These are phyloP conservation scores for Penicillium cinerascens DNA, from an alignment of 495 filamentous ascomycete species.

Conservation along the genomic window DNA sequence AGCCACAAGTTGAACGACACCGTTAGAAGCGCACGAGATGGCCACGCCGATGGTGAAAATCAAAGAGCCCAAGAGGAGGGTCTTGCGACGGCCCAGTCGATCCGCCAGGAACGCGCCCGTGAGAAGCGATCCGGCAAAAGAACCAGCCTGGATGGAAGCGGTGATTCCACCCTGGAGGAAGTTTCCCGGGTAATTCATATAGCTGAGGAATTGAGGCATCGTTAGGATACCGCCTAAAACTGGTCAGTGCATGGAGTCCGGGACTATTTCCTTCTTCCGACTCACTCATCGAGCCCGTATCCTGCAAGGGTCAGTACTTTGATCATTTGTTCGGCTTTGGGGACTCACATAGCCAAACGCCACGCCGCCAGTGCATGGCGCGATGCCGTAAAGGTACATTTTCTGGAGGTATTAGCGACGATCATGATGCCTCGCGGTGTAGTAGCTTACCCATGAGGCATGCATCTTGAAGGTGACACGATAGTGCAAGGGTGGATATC, in stretches of 20 bases:
- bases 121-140: slow-evolving; percentile 21
- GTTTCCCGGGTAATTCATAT: slow-evolving; percentile 21
- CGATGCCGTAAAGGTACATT: slow-evolving; percentile 30
- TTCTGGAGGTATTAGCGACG: slow-evolving; percentile 8
- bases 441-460: slow-evolving; percentile 6
- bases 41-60: slow-evolving; percentile 22
- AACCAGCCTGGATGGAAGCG: slow-evolving; percentile 17
- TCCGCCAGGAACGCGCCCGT: slow-evolving; percentile 21
- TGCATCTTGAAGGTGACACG: slow-evolving; percentile 1
- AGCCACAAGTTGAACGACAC: slow-evolving; percentile 14
- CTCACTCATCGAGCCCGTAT: slow-evolving; percentile 21
- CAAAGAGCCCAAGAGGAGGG: slow-evolving; percentile 16
- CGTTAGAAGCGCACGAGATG: slow-evolving; percentile 18
- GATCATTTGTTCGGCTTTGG: neutral
- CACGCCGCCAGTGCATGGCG: slow-evolving; percentile 28
- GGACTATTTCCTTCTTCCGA: neutral
- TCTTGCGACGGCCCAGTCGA: slow-evolving; percentile 15
- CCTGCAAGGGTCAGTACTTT: slow-evolving; percentile 7
- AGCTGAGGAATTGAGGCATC: slow-evolving; percentile 22
- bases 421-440: neutral
- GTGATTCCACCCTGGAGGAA: slow-evolving; percentile 25
- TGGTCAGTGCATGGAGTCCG: neutral
- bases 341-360: slow-evolving; percentile 31
- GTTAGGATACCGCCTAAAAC: slow-evolving; percentile 16
- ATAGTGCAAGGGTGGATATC: neutral